phyloP scores from a whole-genome alignment of 2,329 filamentous ascomycete species.

The Colletotrichum lupini region DNA sequence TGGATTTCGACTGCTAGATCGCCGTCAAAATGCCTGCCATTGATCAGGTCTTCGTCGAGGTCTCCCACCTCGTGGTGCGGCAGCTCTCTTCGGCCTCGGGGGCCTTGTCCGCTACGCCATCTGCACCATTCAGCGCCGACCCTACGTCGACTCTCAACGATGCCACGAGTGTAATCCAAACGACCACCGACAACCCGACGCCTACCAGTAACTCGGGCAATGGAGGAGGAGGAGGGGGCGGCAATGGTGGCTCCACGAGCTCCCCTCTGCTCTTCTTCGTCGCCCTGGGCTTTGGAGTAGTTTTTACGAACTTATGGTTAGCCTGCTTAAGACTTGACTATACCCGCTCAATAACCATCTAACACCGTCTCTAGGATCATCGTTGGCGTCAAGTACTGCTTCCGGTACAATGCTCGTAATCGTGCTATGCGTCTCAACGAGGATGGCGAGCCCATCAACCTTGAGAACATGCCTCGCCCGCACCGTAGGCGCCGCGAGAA shows the following conservation, averaged over 20 bases:
- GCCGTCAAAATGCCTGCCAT: constrained; percentile 48
- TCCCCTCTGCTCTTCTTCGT: constrained; percentile 81
- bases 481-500: constrained; percentile 93
- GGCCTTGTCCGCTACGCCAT: constrained; percentile 34
- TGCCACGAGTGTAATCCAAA: constrained; percentile 17
- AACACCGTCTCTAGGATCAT: constrained; percentile 81
- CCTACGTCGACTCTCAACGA: constrained; percentile 35
- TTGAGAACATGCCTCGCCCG: constrained; percentile 85
- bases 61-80: constrained; percentile 49
- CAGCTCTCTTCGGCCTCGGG: constrained; percentile 8
- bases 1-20: neutral
- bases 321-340: constrained; percentile 43
- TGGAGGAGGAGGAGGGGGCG: constrained; percentile 9
- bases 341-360: neutral
- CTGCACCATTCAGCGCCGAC: constrained; percentile 37
- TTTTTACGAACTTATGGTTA: constrained; percentile 98
- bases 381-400: constrained; percentile 99
- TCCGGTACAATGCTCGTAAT: constrained; percentile 96
- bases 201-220: constrained; percentile 34
- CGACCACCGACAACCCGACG: neutral
- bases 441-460: constrained; percentile 88
- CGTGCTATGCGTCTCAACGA: constrained; percentile 81
- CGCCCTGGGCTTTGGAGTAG: constrained; percentile 94
- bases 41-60: constrained; percentile 49
- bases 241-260: constrained; percentile 44